phyloP scores from a whole-genome alignment of 768 basidiomycete species.

The Cystoderma amianthinum region DNA sequence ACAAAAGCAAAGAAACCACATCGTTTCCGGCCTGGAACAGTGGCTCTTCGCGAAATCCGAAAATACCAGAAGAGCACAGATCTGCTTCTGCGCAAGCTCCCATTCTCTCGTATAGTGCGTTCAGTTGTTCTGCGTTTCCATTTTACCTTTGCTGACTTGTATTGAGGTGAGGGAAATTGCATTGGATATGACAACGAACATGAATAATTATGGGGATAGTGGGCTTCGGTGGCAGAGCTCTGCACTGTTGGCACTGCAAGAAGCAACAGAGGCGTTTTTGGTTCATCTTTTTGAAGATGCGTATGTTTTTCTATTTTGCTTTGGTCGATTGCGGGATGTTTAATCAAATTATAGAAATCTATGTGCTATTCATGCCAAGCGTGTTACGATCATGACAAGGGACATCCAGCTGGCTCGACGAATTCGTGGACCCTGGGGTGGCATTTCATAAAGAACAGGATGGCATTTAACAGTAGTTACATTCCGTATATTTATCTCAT shows the following conservation, averaged over 20 bases:
- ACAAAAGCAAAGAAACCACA: constrained; percentile 34
- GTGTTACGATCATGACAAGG: constrained; percentile 95
- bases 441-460: constrained; percentile 55
- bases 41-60: constrained; percentile 87
- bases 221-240: constrained; percentile 92
- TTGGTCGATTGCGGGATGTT: constrained; percentile 5
- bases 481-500: constrained; percentile 1
- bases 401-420: constrained; percentile 96
- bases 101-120: constrained; percentile 88
- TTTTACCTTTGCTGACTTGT: background rate
- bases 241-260: constrained; percentile 89
- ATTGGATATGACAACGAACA: constrained; percentile 79
- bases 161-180: constrained; percentile 92
- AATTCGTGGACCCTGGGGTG: constrained; percentile 88
- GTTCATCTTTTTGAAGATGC: constrained; percentile 98
- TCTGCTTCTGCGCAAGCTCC: constrained; percentile 78
- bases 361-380: constrained; percentile 96
- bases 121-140: background rate
- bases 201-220: constrained; percentile 50
- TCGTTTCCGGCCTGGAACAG: constrained; percentile 85
- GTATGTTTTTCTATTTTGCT: constrained; percentile 45
- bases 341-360: constrained; percentile 57
- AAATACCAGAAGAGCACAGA: constrained; percentile 94
- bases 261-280: constrained; percentile 92
- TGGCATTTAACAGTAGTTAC: background rate